phyloP scores from a whole-genome alignment of 2,329 filamentous ascomycete genomes.

The Venturia oleaginea region DNA sequence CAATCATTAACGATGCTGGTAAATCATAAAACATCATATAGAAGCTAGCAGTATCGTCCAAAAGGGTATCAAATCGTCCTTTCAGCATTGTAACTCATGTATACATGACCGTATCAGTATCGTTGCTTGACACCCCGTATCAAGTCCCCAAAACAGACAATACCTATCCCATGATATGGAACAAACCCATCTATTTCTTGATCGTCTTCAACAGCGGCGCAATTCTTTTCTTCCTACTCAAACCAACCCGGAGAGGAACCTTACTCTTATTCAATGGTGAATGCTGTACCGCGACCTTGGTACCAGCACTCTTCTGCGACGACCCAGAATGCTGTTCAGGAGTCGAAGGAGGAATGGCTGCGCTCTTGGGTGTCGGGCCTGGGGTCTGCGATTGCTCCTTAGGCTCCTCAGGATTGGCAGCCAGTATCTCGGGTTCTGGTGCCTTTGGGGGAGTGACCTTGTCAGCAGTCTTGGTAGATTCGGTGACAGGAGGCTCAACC shows the following conservation, averaged over 20 bases:
- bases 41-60: background rate
- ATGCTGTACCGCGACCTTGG: constrained; percentile 11
- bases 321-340: constrained; percentile 8
- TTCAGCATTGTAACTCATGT: background rate
- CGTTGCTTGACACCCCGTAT: background rate
- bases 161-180: background rate
- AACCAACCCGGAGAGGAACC: constrained; percentile 37
- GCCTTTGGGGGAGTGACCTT: background rate
- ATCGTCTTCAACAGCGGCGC: constrained; percentile 38
- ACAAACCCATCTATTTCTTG: constrained; percentile 29
- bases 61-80: constrained; percentile 2
- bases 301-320: background rate
- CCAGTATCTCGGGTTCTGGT: background rate
- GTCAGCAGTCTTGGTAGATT: background rate
- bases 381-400: background rate
- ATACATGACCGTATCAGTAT: background rate
- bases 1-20: background rate
- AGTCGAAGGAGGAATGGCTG: background rate
- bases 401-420: background rate
- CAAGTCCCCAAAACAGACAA: too few species aligned
- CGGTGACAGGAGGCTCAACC: background rate
- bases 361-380: background rate
- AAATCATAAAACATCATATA: background rate
- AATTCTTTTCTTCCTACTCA: constrained; percentile 40
- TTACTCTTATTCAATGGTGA: constrained; percentile 29